Evolutionary conservation across 1,284 basidiomycete genomes (phyloP).

Genomic region (Macrocystidia cucumis): DNA sequence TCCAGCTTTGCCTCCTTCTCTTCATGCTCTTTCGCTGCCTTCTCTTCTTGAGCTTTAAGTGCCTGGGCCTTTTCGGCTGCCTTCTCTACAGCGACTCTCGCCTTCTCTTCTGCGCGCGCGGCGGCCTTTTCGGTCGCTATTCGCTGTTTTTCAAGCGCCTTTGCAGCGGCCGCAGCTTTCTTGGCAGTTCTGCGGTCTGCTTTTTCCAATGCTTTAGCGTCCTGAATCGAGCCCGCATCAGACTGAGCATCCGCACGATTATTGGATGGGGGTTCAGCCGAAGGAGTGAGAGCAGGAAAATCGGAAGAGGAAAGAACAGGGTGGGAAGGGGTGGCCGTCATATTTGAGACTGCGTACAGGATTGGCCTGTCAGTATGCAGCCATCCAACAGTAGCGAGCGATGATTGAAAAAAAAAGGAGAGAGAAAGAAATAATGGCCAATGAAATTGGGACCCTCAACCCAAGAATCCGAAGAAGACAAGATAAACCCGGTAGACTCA

Average conservation of each 20-base stretch:
- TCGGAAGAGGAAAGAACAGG: conserved; percentile 59
- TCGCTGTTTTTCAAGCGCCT: conserved; percentile 48
- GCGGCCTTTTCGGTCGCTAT: conserved; percentile 45
- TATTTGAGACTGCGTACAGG: too few species aligned
- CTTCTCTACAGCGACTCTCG: conserved; percentile 34
- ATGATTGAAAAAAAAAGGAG: too few species aligned
- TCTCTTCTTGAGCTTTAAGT: conserved; percentile 32
- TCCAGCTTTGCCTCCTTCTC: conserved; percentile 25
- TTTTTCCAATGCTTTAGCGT: conserved; percentile 39
- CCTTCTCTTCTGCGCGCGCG: conserved; percentile 41
- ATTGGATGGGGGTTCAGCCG: conserved; percentile 15
- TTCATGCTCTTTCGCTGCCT: conserved; percentile 30
- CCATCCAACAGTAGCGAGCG: too few species aligned
- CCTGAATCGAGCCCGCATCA: conserved; percentile 21
- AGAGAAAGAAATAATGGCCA: too few species aligned
- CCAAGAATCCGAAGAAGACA: too few species aligned
- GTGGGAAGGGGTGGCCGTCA: conserved; percentile 41
- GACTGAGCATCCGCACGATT: conserved; percentile 16
- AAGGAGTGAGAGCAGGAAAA: conserved; percentile 55
- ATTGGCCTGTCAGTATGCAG: too few species aligned
- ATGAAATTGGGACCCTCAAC: too few species aligned
- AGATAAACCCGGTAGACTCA: too few species aligned
- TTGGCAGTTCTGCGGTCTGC: conserved; percentile 52
- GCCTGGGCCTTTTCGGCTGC: conserved; percentile 34
- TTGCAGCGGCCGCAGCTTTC: conserved; percentile 52